Conservation (phyloP, 2,329 filamentous ascomycete species). For the Tolypocladium sp. region DNA sequence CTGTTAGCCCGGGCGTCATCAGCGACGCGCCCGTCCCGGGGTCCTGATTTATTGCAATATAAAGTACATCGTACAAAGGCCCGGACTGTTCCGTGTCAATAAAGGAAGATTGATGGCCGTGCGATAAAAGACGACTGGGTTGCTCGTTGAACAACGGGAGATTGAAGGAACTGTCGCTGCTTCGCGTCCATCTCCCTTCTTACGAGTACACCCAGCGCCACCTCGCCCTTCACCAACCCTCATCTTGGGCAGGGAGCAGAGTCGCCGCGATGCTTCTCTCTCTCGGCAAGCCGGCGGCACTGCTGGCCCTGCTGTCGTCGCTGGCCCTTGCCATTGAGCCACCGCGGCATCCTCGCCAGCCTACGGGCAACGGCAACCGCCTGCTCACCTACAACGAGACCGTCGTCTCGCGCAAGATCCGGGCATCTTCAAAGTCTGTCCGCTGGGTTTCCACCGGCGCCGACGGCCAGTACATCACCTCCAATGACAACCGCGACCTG, state of each 20-base stretch:
- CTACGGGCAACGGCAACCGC: slow-evolving; percentile 44
- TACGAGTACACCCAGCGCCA: not conserved
- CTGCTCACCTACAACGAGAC: slow-evolving; percentile 54
- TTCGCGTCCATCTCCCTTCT: not conserved
- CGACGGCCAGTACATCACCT: slow-evolving; percentile 54
- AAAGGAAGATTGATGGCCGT: not conserved
- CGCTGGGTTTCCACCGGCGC: slow-evolving; percentile 49
- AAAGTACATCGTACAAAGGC: too few relatives aligned
- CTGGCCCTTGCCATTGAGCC: slow-evolving; percentile 32
- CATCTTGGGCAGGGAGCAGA: not conserved
- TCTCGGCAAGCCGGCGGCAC: slow-evolving; percentile 3
- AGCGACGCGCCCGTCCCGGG: not conserved
- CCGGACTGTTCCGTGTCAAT: too few relatives aligned
- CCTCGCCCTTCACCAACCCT: not conserved
- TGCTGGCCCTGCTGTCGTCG: slow-evolving; percentile 10
- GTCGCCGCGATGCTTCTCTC: not conserved
- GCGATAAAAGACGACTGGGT: not conserved
- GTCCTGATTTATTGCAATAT: too few relatives aligned
- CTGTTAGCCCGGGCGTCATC: not conserved
- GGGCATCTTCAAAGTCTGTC: slow-evolving; percentile 36
- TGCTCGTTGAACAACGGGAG: not conserved
- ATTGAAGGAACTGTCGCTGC: not conserved
- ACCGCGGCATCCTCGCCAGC: slow-evolving; percentile 43
- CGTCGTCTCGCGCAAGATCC: slow-evolving; percentile 34
- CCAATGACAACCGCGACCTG: slow-evolving; percentile 39